phyloP scores from a whole-genome alignment of 345 rosid genomes.

The Aquilaria yunnanensis region DNA sequence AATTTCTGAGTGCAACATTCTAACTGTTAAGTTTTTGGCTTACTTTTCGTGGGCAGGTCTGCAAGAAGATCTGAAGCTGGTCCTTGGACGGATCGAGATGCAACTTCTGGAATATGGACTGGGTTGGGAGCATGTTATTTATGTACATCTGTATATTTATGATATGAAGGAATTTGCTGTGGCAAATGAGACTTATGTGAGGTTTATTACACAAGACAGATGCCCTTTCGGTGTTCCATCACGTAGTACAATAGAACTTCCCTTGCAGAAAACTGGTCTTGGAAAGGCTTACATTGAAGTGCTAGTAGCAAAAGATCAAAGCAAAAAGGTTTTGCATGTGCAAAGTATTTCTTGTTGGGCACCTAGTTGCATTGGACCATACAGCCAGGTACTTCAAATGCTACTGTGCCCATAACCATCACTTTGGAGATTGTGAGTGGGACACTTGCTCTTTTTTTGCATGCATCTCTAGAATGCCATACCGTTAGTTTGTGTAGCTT shows the following conservation, averaged over 20 bases:
- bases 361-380: constrained; percentile 99
- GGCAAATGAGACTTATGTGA: constrained; percentile 86
- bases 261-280: constrained; percentile 59
- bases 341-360: constrained; percentile 98
- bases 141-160: constrained; percentile 82
- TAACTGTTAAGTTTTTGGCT: neutral
- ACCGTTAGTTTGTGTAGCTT: no score
- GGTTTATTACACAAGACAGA: constrained; percentile 78
- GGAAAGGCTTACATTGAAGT: constrained; percentile 84
- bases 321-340: constrained; percentile 90
- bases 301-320: constrained; percentile 56
- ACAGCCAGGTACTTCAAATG: constrained; percentile 69
- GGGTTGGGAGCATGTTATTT: constrained; percentile 78
- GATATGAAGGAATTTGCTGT: constrained; percentile 73
- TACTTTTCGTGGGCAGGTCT: constrained; percentile 37
- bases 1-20: constrained; percentile 6
- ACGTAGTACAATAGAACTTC: constrained; percentile 89
- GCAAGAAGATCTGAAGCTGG: constrained; percentile 61
- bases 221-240: constrained; percentile 98
- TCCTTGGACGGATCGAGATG: constrained; percentile 51
- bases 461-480: no score
- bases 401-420: neutral
- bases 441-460: no score
- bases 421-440: no score
- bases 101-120: constrained; percentile 48